These are phyloP conservation scores for Brachypodium distachyon DNA, from an alignment of 202 grass and related monocot genomes.

Conservation along the genomic window DNA sequence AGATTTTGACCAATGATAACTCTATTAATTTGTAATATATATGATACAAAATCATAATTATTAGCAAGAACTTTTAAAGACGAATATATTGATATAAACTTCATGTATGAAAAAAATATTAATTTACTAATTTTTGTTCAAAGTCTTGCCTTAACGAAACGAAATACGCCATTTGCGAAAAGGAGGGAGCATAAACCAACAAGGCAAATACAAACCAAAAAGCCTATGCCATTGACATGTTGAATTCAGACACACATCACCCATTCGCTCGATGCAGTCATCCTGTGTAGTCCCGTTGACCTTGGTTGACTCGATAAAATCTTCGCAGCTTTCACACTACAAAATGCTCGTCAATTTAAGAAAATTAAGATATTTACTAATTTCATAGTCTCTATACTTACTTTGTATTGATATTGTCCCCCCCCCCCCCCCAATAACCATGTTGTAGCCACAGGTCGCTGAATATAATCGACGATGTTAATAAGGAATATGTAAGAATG, in stretches of 20 bases:
- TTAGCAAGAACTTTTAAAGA: no score
- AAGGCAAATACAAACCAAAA: neutral
- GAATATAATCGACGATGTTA: constrained; percentile 31
- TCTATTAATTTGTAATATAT: no score
- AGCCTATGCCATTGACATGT: constrained; percentile 53
- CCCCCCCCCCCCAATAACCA: no score
- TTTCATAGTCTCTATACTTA: constrained; percentile 26
- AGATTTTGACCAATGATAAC: no score
- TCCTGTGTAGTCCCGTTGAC: constrained; percentile 36
- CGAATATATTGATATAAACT: no score
- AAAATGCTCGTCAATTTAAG: constrained; percentile 20
- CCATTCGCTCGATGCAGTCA: constrained; percentile 38
- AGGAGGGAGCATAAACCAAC: neutral
- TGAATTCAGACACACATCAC: constrained; percentile 20
- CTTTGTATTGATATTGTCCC: constrained; percentile 30
- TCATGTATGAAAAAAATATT: no score
- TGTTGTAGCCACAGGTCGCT: constrained; percentile 75
- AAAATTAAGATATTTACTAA: neutral
- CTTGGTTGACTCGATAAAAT: constrained; percentile 37
- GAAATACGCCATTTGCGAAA: no score
- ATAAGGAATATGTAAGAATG: neutral
- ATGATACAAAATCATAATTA: no score
- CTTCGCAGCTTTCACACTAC: constrained; percentile 50
- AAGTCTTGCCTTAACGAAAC: no score
- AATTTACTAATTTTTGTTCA: no score